Percentiles rank a stretch among this genome's conserved stretches.
Conservation (phyloP, 148 eudicot species). For the Rhododendron ferrugineum region DNA sequence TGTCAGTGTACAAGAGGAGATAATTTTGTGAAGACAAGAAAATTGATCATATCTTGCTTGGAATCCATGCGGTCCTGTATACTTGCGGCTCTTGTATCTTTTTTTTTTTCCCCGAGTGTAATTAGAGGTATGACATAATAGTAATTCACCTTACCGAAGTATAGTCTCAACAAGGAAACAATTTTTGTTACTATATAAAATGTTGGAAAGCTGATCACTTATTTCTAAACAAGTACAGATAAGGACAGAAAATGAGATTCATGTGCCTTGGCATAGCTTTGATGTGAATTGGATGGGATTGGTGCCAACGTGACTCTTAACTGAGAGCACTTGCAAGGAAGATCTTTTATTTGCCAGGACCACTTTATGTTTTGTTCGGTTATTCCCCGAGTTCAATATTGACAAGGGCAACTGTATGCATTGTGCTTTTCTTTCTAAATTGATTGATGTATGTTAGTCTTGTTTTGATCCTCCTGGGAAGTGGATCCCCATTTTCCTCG, state of each 20-base stretch:
- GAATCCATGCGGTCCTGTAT: background rate
- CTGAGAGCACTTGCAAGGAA: background rate
- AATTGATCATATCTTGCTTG: background rate
- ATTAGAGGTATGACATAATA: background rate
- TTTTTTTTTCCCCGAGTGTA: background rate
- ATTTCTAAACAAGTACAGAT: background rate
- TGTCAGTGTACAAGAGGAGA: conserved; percentile 77
- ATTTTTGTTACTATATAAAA: background rate
- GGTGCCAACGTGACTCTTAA: background rate
- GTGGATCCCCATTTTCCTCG: background rate
- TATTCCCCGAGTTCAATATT: background rate
- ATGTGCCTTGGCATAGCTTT: background rate
- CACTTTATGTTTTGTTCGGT: background rate
- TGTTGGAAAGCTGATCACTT: background rate
- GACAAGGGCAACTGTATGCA: no score
- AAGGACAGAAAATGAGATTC: background rate
- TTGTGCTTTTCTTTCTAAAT: no score
- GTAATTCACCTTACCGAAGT: background rate
- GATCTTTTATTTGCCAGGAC: background rate
- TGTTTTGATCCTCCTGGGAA: background rate
- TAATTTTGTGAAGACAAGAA: conserved; percentile 32
- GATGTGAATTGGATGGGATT: background rate
- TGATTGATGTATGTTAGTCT: background rate
- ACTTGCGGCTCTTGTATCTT: background rate
- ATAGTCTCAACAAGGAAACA: background rate